Base-by-base conservation (phyloP, 1,284 basidiomycete species). In the Peniophora sp. region DNA sequence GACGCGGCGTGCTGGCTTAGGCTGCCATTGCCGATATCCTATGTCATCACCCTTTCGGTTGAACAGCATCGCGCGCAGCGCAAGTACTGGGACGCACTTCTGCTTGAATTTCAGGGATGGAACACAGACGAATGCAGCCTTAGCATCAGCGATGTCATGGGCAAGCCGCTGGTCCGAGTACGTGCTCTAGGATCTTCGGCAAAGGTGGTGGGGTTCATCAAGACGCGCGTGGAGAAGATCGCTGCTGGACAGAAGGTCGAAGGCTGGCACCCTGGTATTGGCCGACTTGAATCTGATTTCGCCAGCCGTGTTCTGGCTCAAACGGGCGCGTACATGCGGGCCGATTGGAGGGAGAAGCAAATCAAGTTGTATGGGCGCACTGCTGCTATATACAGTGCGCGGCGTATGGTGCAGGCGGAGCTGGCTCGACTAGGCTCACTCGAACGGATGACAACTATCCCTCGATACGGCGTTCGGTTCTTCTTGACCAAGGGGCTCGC, bases 221-320 rank as follows among this genome's bases (percentile, higher is more conserved):
- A 81, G 60, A 79, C 83, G 16, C 65, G 78, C 46, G 74, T 78
- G 0, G 79, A 82, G 59, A 73, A 64, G 47, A 56, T 83, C 22
- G 71, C 69, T 2, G 66, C 66, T n/a, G 79, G 81, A 5, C 70
- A 75, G 45, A 72, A 64, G 34, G 63, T 80, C 3, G 61, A 68
- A 1, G 66, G 65, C 8, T 81, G 79, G 78, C 75, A 81, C 60
- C 61, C 66, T n/a, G 67, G 67, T 0, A 66, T 80, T 48, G 44
- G 55, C 1, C 0, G 52, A 6, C 44, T 58, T 1, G 65, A 63
- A 3, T 67, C 61, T 36, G 32, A 52, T 2, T 75, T 77, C 49
- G 54, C 73, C 27, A 53, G 54, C 22, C 64, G 60, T 0, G 55
- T 79, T 3, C 58, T 63, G 34, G 47, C 58, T 0, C 61, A 65